phyloP scores from a whole-genome alignment of 768 basidiomycete species.

The Gymnopilus dilepis region DNA sequence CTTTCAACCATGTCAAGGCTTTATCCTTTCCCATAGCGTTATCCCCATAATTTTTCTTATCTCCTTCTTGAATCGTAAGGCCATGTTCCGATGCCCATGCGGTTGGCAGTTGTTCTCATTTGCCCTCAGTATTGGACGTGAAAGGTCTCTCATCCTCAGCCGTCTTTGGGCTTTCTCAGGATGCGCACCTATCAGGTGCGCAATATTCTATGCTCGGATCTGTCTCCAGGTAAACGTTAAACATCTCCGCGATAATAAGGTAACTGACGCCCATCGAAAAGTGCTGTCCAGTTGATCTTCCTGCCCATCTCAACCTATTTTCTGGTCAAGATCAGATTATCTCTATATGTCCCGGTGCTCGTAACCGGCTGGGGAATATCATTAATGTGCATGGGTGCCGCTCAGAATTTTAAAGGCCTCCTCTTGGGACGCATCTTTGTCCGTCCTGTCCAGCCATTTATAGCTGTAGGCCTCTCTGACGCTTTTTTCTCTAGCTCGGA shows the following conservation, averaged over 20 bases:
- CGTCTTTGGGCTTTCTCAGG: background rate
- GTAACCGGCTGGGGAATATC: background rate
- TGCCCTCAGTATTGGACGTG: background rate
- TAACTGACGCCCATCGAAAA: background rate
- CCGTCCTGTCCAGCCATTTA: background rate
- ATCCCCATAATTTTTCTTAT: background rate
- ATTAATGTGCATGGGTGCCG: background rate
- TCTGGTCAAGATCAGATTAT: background rate
- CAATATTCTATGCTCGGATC: conserved; percentile 3
- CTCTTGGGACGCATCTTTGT: background rate
- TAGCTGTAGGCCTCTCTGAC: background rate
- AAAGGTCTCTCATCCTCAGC: background rate
- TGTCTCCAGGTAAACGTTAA: background rate
- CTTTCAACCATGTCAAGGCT: background rate
- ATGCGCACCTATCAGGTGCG: background rate
- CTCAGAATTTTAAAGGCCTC: background rate
- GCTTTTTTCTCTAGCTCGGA: conserved; percentile 30
- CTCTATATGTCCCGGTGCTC: background rate
- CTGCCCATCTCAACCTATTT: background rate
- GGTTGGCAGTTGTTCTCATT: no score
- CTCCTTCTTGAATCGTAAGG: background rate
- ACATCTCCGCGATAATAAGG: background rate
- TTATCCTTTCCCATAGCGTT: background rate
- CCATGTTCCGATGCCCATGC: background rate
- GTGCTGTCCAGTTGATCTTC: background rate